Evolutionary conservation across 2,329 filamentous ascomycete species (phyloP).

Genomic region (Cordyceps militaris): DNA sequence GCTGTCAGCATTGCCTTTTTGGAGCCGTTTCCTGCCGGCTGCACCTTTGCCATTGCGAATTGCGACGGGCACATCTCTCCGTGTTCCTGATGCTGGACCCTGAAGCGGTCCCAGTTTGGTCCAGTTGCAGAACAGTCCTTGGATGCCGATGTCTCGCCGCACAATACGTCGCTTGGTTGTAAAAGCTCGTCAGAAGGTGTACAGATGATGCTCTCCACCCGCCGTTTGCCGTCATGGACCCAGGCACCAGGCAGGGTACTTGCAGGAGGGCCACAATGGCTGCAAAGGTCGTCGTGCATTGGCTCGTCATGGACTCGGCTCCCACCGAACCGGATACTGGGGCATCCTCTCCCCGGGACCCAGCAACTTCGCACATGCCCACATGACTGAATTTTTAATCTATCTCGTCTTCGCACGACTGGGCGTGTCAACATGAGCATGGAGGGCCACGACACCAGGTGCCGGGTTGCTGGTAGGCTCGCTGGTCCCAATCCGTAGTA

Average conservation of each 20-base stretch:
- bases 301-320: slow-evolving; percentile 6
- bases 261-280: neutral
- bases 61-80: neutral
- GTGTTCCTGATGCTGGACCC: neutral
- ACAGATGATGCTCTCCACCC: neutral
- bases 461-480: slow-evolving; percentile 3
- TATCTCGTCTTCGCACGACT: slow-evolving; percentile 2
- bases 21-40: neutral
- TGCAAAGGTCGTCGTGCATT: neutral
- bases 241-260: neutral
- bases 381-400: slow-evolving; percentile 5
- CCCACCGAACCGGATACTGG: slow-evolving; percentile 9
- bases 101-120: neutral
- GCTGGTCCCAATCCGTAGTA: neutral
- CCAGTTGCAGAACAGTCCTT: slow-evolving; percentile 1
- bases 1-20: neutral
- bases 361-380: slow-evolving; percentile 1
- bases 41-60: neutral
- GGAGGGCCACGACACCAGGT: neutral
- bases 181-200: neutral
- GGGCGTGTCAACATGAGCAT: neutral
- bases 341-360: slow-evolving; percentile 6
- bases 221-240: neutral
- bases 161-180: neutral
- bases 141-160: neutral